Evolutionary conservation across 441 rosid genomes (phyloP), one percentile per base, ranked within the genome.

Genomic region (Bruguiera hainesii): DNA sequence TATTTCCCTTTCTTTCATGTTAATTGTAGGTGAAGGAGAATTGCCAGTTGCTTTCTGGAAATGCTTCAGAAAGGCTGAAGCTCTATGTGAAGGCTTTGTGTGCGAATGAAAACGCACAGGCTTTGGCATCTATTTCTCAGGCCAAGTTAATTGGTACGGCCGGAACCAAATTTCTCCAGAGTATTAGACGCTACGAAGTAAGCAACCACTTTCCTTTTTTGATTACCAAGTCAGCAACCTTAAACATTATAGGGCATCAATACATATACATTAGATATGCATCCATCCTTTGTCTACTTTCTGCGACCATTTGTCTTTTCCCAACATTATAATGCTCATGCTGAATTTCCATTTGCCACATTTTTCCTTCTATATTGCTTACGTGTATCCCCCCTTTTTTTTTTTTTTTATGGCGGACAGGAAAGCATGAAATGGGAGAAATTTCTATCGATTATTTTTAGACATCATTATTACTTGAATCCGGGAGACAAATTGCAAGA

Each of bases 381-480:
- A 6, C 23, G 23, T 4, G 21, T 42, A 26, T 23, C 26, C 52
- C 42, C 37, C 48, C 33, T 6, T 63, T 63, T 30, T 1, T 26
- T 26, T 26, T 0, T 63, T 31, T 60, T 60, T 15, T n/a, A 6
- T 67, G 46, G 49, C 55, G 25, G 46, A 68, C 79, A 92, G 98
- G 91, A 76, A 79, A 85, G 94, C 81, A 71, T 84, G 81, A 75
- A 74, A 71, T 93, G 96, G 93, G 97, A 93, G 87, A 85, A 65
- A 37, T 71, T 84, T 57, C 93, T 92, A 8, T 71, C 83, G 55
- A 87, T 66, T 63, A 35, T 81, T 35, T 72, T 82, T 76, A 78
- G 77, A 31, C 70, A 71, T 23, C 31, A 10, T 20, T 75, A 70
- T 64, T 65, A 71, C 73, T 55, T 15, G 74, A 79, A 79, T 52